Percentiles rank a stretch among this genome's conserved stretches.
Evolutionary conservation across 2,329 filamentous ascomycete species (phyloP).

Genomic region (Pseudocercospora macadamiae): DNA sequence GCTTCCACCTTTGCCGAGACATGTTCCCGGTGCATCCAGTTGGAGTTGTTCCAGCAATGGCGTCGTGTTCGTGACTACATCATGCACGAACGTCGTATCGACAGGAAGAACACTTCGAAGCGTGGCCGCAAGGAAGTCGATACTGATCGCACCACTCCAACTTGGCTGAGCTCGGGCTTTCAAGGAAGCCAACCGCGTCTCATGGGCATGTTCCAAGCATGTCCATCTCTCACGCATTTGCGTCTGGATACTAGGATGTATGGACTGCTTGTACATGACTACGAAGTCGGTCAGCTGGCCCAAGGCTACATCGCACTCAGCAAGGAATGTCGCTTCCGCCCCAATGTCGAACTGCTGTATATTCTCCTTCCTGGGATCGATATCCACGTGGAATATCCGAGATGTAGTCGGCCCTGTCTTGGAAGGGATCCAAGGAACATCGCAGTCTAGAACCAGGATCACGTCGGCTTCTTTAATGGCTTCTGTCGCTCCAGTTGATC

Average conservation of each 20-base stretch:
- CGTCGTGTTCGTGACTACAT: constrained; percentile 25
- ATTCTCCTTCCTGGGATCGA: constrained; percentile 63
- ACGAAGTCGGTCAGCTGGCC: constrained; percentile 59
- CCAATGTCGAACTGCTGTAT: constrained; percentile 58
- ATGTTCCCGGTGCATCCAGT: constrained; percentile 13
- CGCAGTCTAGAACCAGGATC: constrained; percentile 80
- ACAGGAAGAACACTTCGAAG: constrained; percentile 11
- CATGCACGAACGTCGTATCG: constrained; percentile 24
- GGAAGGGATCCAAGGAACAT: constrained; percentile 86
- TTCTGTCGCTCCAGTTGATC: constrained; percentile 71
- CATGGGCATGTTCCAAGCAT: neutral
- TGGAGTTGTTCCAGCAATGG: constrained; percentile 22
- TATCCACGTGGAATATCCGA: constrained; percentile 64
- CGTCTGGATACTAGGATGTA: neutral
- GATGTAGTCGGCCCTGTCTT: constrained; percentile 60
- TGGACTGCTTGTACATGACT: neutral
- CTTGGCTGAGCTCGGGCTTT: neutral
- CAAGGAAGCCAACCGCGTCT: neutral
- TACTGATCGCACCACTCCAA: constrained; percentile 15
- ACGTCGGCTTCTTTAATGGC: constrained; percentile 73
- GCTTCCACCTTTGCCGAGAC: constrained; percentile 26
- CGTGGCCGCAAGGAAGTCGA: constrained; percentile 14
- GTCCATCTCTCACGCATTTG: neutral
- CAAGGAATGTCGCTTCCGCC: constrained; percentile 51
- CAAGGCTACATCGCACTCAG: constrained; percentile 56